A percentile compares a stretch with the other conserved stretches of the same genome.
phyloP scores from a whole-genome alignment of 768 basidiomycete genomes.

The Hypholoma sublateritium region DNA sequence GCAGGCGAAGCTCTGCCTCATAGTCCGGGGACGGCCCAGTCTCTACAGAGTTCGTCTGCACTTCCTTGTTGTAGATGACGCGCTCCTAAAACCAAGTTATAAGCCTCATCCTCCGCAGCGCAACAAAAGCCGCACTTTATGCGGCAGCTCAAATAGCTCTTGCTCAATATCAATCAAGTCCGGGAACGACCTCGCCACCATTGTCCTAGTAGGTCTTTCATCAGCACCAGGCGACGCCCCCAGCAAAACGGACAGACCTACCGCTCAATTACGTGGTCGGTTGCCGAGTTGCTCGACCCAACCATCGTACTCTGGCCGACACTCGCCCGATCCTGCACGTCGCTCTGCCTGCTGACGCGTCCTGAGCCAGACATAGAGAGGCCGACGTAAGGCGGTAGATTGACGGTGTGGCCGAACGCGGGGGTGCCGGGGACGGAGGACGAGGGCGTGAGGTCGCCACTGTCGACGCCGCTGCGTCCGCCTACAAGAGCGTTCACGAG shows the following conservation, averaged over 20 bases:
- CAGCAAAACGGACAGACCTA: slow-evolving; percentile 29
- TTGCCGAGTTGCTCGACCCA: slow-evolving; percentile 51
- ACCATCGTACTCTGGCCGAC: slow-evolving; percentile 41
- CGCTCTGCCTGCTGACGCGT: slow-evolving; percentile 70
- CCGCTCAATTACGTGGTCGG: slow-evolving; percentile 73
- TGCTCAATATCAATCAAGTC: slow-evolving; percentile 89
- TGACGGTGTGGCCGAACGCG: slow-evolving; percentile 36
- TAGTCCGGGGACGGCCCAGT: slow-evolving; percentile 47
- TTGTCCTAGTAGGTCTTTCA: slow-evolving; percentile 38
- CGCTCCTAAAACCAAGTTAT: slow-evolving; percentile 51
- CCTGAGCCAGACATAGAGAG: slow-evolving; percentile 51
- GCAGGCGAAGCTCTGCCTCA: slow-evolving; percentile 77
- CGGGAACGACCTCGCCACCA: slow-evolving; percentile 65
- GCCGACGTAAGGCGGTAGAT: slow-evolving; percentile 34
- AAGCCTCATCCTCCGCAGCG: neutral
- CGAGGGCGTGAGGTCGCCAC: slow-evolving; percentile 65
- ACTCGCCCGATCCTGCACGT: slow-evolving; percentile 42
- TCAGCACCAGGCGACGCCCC: slow-evolving; percentile 1
- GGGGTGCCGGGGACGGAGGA: slow-evolving; percentile 77
- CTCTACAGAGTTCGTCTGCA: slow-evolving; percentile 72
- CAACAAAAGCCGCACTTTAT: slow-evolving; percentile 54
- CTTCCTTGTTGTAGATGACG: slow-evolving; percentile 82
- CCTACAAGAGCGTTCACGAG: slow-evolving; percentile 64
- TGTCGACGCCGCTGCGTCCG: slow-evolving; percentile 48
- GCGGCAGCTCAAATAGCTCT: slow-evolving; percentile 87